These are phyloP conservation scores for Panaeolus papilionaceus DNA, from an alignment of 768 basidiomycete genomes.

Conservation along the genomic window DNA sequence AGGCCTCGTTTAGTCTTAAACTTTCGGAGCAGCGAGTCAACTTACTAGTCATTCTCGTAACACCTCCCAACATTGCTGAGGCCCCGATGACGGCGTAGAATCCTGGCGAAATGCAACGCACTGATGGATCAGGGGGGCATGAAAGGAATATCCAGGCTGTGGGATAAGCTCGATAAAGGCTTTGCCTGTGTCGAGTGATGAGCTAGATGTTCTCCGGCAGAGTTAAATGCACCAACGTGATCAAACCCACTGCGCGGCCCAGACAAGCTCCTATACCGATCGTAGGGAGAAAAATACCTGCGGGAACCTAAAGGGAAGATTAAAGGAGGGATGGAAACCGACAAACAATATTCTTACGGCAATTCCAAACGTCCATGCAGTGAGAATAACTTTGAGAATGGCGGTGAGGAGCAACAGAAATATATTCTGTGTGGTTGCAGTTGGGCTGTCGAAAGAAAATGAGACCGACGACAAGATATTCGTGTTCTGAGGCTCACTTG, in stretches of 20 bases:
- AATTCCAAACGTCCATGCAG: conserved; percentile 83
- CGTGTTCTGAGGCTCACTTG: conserved; percentile 56
- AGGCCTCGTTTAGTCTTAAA: conserved; percentile 12
- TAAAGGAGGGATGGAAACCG: conserved; percentile 12
- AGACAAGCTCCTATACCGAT: conserved; percentile 78
- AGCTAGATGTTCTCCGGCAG: conserved; percentile 8
- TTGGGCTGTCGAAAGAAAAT: conserved; percentile 49
- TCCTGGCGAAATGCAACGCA: conserved; percentile 73
- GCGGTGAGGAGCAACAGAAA: conserved; percentile 71
- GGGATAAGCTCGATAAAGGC: conserved; percentile 68
- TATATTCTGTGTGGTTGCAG: conserved; percentile 69
- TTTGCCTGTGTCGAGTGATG: conserved; percentile 54
- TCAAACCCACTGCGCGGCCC: conserved; percentile 71
- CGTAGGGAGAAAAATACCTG: conserved; percentile 79
- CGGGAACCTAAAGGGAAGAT: conserved; percentile 60
- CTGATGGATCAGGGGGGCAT: conserved; percentile 74
- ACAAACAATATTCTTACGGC: conserved; percentile 49
- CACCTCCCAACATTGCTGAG: conserved; percentile 77
- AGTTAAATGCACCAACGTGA: conserved; percentile 53
- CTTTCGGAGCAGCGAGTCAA: conserved; percentile 6
- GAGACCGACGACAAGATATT: background rate
- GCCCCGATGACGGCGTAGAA: conserved; percentile 83
- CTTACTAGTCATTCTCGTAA: conserved; percentile 79
- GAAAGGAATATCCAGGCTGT: conserved; percentile 73
- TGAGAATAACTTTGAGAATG: conserved; percentile 62